These are phyloP conservation scores for Colletotrichum gloeosporioides DNA, from an alignment of 2,329 filamentous ascomycete genomes.

Conservation along the genomic window DNA sequence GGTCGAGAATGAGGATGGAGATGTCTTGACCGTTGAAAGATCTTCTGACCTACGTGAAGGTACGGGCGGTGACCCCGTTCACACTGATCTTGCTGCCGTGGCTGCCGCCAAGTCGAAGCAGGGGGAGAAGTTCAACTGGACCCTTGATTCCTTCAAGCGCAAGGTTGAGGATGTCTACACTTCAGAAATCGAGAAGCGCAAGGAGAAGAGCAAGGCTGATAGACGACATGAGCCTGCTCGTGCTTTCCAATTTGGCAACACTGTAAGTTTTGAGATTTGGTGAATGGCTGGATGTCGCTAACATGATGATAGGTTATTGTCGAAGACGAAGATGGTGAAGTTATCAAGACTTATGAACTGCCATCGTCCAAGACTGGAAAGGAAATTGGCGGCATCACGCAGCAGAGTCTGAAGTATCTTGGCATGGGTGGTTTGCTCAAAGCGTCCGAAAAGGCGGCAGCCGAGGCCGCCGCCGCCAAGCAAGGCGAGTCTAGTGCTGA, in stretches of 20 bases:
- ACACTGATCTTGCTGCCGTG: neutral
- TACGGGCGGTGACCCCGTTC: neutral
- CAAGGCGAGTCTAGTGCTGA: constrained; percentile 35
- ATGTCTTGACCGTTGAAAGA: constrained; percentile 75
- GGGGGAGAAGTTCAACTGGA: constrained; percentile 41
- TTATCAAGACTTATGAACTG: constrained; percentile 83
- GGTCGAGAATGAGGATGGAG: constrained; percentile 85
- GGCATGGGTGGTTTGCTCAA: constrained; percentile 54
- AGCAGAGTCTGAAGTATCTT: constrained; percentile 58
- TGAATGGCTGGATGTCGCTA: constrained; percentile 22
- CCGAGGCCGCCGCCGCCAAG: constrained; percentile 27
- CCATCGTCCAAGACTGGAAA: constrained; percentile 54
- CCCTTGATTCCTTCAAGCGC: constrained; percentile 52
- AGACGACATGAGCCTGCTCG: constrained; percentile 74
- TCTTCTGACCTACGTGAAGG: constrained; percentile 33
- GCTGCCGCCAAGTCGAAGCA: constrained; percentile 31
- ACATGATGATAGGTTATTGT: constrained; percentile 72
- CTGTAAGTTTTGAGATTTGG: constrained; percentile 47
- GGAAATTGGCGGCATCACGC: constrained; percentile 35
- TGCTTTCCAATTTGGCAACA: constrained; percentile 86
- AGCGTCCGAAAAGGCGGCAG: constrained; percentile 40
- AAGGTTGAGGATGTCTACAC: constrained; percentile 58
- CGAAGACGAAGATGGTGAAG: constrained; percentile 85
- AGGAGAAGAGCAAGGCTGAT: constrained; percentile 60
- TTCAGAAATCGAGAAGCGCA: constrained; percentile 67